These are phyloP conservation scores for Wickerhamomyces alni DNA, from an alignment of 805 yeast genomes.

Conservation along the genomic window DNA sequence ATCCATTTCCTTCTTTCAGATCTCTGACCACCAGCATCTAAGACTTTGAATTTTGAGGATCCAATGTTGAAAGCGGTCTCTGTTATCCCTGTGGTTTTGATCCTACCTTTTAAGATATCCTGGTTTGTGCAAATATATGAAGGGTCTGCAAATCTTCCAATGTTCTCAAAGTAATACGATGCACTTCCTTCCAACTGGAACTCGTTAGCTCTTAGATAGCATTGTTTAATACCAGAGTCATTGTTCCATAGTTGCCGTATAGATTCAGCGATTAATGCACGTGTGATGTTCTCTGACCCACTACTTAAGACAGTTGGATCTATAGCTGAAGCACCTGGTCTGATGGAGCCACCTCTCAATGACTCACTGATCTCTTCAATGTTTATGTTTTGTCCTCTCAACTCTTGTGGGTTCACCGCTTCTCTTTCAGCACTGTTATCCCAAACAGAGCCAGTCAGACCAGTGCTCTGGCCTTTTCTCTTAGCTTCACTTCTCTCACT, in stretches of 20 bases:
- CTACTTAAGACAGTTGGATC: conserved; percentile 9
- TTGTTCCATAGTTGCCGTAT: conserved; percentile 61
- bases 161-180: conserved; percentile 70
- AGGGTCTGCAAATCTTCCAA: conserved; percentile 56
- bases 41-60: conserved; percentile 60
- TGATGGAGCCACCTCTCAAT: conserved; percentile 13
- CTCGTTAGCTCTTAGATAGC: conserved; percentile 58
- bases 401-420: background rate
- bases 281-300: conserved; percentile 17
- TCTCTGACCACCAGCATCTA: conserved; percentile 97
- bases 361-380: conserved; percentile 17
- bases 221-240: conserved; percentile 60
- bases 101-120: conserved; percentile 85
- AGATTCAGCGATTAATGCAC: conserved; percentile 65
- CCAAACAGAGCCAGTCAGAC: conserved; percentile 33
- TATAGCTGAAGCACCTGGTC: conserved; percentile 21
- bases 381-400: conserved; percentile 2
- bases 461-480: conserved; percentile 50
- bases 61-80: conserved; percentile 75
- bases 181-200: conserved; percentile 86
- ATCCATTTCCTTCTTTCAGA: conserved; percentile 92
- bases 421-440: conserved; percentile 8
- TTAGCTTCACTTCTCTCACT: conserved; percentile 47
- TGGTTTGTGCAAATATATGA: conserved; percentile 67
- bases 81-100: conserved; percentile 93